Base-by-base conservation (phyloP, 306 rosid species). In the Leucaena leucocephala region DNA sequence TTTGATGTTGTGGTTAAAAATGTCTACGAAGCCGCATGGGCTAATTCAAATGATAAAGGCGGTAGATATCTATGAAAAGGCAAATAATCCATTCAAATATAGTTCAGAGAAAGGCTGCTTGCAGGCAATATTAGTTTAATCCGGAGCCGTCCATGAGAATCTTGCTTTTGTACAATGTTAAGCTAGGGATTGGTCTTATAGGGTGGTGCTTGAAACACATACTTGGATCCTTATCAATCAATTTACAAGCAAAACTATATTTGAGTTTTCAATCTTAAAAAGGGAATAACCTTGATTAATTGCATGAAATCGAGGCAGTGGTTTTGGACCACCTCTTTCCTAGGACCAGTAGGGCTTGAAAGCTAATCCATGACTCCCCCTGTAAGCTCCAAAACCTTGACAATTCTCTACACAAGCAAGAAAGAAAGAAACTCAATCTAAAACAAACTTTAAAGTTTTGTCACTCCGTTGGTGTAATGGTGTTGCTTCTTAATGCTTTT, bases 361-460 rank as follows among this genome's bases (percentile, higher is more conserved):
- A 58, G 64, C 64, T 58, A 36, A 58, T 58, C 64, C 64, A 58
- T 58, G 36, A 58, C 64, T 58, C 64, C 64, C 34, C 64, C 36
- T 22, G 36, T 38, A 19, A 58, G 64, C 64, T 58, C 64, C 14
- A 58, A 58, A 19, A 58, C 64, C 64, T 58, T 58, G 36, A 58
- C 64, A 58, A 58, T 58, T 19, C 64, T 58, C 64, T 58, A 58
- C 64, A 58, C 35, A 58, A 59, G 15, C 38, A 59, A 27, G 14
- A 11, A 59, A 27, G 15, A 59, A 27, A 27, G 16, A 10, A 59
- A 59, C 27, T 59, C 38, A 59, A 21, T 59, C 38, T 21, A 59
- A 27, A 27, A 22, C 38, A 58, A 58, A 59, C 39, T 59, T 27
- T 11, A 3, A 9, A 27, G 13, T 10, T 55, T 12, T 27, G 65